Conservation (phyloP, 2,329 filamentous ascomycete genomes). For the Alternaria incomplexa region DNA sequence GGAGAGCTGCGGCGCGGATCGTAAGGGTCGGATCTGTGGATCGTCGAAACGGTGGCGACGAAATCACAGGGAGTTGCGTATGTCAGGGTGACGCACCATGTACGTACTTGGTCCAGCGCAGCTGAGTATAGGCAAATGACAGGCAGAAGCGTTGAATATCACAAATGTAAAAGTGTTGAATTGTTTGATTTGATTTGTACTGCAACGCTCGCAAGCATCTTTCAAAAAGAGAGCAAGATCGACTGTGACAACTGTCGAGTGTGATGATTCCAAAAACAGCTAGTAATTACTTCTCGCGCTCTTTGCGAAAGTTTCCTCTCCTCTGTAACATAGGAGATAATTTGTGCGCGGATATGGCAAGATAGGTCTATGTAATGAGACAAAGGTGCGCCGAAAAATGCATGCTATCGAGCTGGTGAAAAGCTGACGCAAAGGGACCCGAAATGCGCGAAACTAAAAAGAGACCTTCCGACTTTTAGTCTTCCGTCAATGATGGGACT, state of each 20-base stretch:
- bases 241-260: not conserved
- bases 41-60: not conserved
- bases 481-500: not conserved
- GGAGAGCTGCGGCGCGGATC: not conserved
- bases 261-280: not conserved
- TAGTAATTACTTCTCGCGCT: not conserved
- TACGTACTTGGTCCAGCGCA: not conserved
- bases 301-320: not conserved
- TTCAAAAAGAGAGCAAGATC: not conserved
- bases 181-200: not conserved
- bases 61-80: not conserved
- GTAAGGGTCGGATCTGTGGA: not conserved
- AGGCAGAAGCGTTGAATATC: not conserved
- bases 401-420: not conserved
- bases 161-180: not conserved
- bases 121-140: not conserved
- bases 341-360: not conserved
- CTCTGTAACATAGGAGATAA: slow-evolving; percentile 1
- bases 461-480: slow-evolving; percentile 6
- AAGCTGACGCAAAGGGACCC: slow-evolving; percentile 6
- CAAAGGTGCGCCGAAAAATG: slow-evolving; percentile 5
- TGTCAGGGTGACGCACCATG: not conserved
- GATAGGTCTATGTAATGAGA: slow-evolving; percentile 4
- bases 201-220: not conserved
- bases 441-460: not conserved